Evolutionary conservation across 306 rosid genomes (phyloP).

Genomic region (Biancaea sappan): DNA sequence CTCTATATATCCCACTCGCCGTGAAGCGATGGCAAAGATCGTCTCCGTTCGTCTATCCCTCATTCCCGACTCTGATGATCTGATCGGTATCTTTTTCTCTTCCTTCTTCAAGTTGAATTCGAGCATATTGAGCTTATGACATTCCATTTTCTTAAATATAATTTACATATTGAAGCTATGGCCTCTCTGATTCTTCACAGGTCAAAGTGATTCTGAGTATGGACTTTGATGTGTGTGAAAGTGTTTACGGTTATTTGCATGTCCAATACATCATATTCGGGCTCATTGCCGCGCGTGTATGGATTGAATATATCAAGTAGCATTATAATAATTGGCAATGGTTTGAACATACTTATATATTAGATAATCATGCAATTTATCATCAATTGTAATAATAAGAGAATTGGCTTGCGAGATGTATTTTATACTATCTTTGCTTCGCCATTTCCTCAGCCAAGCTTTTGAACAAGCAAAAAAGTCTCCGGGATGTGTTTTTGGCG

Average conservation of each 20-base stretch:
- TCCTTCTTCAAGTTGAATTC: too few relatives aligned
- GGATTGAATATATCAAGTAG: too few relatives aligned
- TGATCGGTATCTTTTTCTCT: conserved; percentile 49
- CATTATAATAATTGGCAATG: neutral
- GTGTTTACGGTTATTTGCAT: too few relatives aligned
- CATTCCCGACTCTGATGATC: conserved; percentile 58
- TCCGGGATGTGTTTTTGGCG: conserved; percentile 56
- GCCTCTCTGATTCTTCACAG: too few relatives aligned
- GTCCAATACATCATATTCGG: too few relatives aligned
- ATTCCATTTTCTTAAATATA: too few relatives aligned
- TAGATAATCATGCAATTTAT: neutral
- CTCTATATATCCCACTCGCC: conserved; percentile 63
- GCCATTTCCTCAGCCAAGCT: conserved; percentile 54
- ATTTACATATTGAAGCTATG: too few relatives aligned
- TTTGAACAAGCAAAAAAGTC: conserved; percentile 79
- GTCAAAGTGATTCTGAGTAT: too few relatives aligned
- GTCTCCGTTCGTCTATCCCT: conserved; percentile 52
- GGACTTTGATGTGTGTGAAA: too few relatives aligned
- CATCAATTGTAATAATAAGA: conserved; percentile 8
- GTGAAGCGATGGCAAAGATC: conserved; percentile 49
- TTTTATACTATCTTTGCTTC: conserved; percentile 6
- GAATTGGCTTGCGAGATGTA: neutral
- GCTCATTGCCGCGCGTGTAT: too few relatives aligned
- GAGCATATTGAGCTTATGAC: too few relatives aligned
- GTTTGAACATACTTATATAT: neutral